Conservation (phyloP, 176 grass and related monocot species). For the Eleusine coracana region DNA sequence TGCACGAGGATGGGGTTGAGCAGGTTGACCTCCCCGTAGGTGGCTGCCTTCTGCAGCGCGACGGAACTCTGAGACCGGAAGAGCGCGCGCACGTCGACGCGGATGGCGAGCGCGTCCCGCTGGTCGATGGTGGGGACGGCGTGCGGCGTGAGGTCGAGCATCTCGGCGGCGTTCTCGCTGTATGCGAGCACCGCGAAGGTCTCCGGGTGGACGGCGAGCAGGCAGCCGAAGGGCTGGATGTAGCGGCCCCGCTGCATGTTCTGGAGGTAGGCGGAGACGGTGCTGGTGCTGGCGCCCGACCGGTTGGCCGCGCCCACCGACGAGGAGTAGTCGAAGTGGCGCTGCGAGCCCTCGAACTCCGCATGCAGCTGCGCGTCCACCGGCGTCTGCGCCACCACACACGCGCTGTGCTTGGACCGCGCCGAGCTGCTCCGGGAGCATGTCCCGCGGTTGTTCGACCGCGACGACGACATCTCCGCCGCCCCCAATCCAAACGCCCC, state of each 20-base stretch:
- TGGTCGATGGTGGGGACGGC: conserved; percentile 94
- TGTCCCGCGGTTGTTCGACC: conserved; percentile 61
- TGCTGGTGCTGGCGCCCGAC: conserved; percentile 37
- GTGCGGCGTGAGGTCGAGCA: conserved; percentile 92
- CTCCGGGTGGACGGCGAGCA: conserved; percentile 74
- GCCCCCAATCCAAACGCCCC: background rate
- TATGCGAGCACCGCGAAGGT: conserved; percentile 75
- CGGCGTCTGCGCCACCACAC: conserved; percentile 73
- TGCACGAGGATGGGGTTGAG: conserved; percentile 95
- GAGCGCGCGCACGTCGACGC: conserved; percentile 68
- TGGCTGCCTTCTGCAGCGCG: conserved; percentile 85
- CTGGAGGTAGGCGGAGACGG: conserved; percentile 80
- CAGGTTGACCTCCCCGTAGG: conserved; percentile 75
- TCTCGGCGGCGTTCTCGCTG: conserved; percentile 95
- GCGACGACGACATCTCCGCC: conserved; percentile 72
- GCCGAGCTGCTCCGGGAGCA: conserved; percentile 75
- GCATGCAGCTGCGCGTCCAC: conserved; percentile 78
- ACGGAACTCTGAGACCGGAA: conserved; percentile 73
- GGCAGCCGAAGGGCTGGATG: conserved; percentile 90
- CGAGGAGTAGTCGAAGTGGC: conserved; percentile 72
- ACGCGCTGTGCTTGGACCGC: conserved; percentile 72
- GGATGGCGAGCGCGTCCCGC: conserved; percentile 65
- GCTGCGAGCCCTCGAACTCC: conserved; percentile 72
- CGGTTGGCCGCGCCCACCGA: conserved; percentile 55
- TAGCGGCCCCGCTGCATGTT: conserved; percentile 74